Evolutionary conservation across 352 stramenopile genomes (phyloP).

Genomic region (Pythium myriotylum): DNA sequence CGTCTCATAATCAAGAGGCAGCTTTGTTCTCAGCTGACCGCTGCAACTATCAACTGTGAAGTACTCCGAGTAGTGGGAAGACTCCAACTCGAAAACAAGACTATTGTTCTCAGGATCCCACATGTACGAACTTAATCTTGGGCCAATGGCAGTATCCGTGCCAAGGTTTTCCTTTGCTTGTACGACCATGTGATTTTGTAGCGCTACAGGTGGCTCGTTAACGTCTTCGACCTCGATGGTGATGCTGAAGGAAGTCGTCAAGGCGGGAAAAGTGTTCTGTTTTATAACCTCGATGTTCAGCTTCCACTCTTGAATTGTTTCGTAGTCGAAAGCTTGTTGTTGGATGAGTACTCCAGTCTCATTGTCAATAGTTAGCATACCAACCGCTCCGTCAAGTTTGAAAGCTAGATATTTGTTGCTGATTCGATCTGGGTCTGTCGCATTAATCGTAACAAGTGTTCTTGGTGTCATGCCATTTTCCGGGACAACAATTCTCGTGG

Average conservation of each 20-base stretch:
- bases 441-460: conserved; percentile 43
- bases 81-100: conserved; percentile 41
- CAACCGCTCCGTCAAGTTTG: background rate
- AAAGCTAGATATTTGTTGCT: conserved; percentile 33
- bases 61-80: conserved; percentile 43
- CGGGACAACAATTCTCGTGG: background rate
- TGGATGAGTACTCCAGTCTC: conserved; percentile 25
- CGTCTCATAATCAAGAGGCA: conserved; percentile 44
- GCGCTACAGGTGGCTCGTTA: conserved; percentile 30
- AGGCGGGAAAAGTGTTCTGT: background rate
- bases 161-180: conserved; percentile 20
- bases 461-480: conserved; percentile 48
- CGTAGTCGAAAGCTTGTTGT: conserved; percentile 30
- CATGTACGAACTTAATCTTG: conserved; percentile 28
- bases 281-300: conserved; percentile 7
- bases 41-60: conserved; percentile 54
- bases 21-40: conserved; percentile 44
- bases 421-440: conserved; percentile 45
- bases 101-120: conserved; percentile 68
- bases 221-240: conserved; percentile 20
- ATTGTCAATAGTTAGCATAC: conserved; percentile 11
- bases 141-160: conserved; percentile 26
- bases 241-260: background rate
- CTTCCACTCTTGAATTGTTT: conserved; percentile 6
- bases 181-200: background rate